A percentile compares a stretch with the other conserved stretches of the same genome.
Evolutionary conservation across 352 stramenopile genomes (phyloP).

Genomic region (Globisporangium radiosum): DNA sequence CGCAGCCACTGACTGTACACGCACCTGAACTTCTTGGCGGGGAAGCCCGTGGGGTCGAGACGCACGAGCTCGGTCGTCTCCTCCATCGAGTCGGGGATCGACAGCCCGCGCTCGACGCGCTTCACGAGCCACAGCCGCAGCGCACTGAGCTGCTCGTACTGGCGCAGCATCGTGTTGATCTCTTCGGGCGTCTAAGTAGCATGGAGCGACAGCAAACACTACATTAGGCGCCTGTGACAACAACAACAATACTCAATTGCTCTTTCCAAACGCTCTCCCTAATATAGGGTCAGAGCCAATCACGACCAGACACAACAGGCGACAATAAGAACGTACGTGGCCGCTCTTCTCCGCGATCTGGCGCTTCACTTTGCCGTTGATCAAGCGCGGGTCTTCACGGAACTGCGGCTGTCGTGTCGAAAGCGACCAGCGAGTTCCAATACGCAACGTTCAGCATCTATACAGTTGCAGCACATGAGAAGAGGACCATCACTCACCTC

Average conservation of each 20-base stretch:
- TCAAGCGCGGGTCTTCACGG: slow-evolving; percentile 63
- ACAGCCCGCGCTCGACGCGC: slow-evolving; percentile 68
- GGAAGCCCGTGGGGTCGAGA: slow-evolving; percentile 80
- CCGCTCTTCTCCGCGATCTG: slow-evolving; percentile 77
- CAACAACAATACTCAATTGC: neutral
- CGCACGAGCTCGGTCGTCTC: slow-evolving; percentile 78
- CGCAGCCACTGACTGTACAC: neutral
- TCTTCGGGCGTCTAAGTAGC: slow-evolving; percentile 55
- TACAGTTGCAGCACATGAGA: neutral
- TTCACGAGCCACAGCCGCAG: slow-evolving; percentile 76
- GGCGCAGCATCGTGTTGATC: slow-evolving; percentile 83
- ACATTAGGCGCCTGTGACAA: neutral
- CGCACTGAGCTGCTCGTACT: slow-evolving; percentile 76
- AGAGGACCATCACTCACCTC: slow-evolving; percentile 27
- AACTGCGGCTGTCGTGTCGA: slow-evolving; percentile 36
- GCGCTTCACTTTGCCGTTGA: slow-evolving; percentile 82
- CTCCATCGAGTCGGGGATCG: slow-evolving; percentile 65
- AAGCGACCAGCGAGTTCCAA: neutral
- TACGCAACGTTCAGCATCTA: no score
- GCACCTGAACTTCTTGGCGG: slow-evolving; percentile 76
- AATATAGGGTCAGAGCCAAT: neutral
- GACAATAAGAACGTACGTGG: slow-evolving; percentile 29
- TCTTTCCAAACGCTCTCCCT: neutral
- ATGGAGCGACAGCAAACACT: no score
- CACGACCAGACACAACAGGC: neutral